Conservation (phyloP, 192 early-diverging fungal species). For the Backusella tuberculispora region DNA sequence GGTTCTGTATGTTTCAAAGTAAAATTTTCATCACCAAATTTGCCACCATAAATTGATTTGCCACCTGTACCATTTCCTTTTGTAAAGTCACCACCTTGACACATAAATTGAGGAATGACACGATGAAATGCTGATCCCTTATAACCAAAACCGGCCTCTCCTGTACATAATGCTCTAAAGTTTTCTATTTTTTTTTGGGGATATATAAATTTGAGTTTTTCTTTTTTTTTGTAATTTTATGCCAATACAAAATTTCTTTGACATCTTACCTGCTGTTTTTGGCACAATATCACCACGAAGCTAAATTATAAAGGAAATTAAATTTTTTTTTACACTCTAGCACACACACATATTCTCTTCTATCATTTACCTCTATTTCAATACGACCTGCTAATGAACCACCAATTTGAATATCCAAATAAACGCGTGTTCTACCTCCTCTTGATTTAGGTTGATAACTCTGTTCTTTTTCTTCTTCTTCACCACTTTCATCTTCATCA, state of each 20-base stretch:
- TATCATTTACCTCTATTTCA: constrained; percentile 34
- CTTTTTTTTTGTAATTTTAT: background rate
- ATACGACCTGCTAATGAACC: constrained; percentile 41
- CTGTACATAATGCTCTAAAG: constrained; percentile 95
- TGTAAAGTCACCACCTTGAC: constrained; percentile 86
- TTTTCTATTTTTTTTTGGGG: constrained; percentile 63
- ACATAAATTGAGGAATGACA: constrained; percentile 72
- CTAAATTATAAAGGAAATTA: constrained; percentile 34
- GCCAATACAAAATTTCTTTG: background rate
- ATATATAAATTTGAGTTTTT: background rate
- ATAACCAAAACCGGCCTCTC: constrained; percentile 87
- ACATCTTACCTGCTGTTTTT: constrained; percentile 58
- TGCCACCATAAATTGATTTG: constrained; percentile 81
- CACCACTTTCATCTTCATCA: constrained; percentile 19
- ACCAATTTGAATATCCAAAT: constrained; percentile 48
- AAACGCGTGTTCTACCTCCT: constrained; percentile 39
- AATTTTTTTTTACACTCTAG: background rate
- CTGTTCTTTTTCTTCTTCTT: background rate
- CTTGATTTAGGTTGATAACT: background rate
- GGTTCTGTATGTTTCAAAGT: constrained; percentile 42
- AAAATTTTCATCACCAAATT: constrained; percentile 57
- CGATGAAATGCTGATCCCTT: constrained; percentile 86
- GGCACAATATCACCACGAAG: constrained; percentile 66
- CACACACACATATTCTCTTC: background rate
- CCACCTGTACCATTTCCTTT: constrained; percentile 77